Evolutionary conservation across 2,329 filamentous ascomycete genomes (phyloP).

Genomic region (Botrytis fragariae): DNA sequence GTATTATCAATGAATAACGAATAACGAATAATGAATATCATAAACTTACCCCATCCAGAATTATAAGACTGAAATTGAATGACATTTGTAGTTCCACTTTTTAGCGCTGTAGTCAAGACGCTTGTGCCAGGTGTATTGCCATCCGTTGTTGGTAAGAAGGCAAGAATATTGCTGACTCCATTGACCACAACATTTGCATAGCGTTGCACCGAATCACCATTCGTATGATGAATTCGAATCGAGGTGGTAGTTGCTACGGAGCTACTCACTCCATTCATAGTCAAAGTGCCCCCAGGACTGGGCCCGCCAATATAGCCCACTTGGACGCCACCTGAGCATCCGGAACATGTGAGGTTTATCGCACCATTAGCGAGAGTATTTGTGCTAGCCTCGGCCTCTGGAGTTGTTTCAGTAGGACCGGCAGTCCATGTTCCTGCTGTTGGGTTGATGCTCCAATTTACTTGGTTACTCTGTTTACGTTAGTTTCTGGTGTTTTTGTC

Average conservation of each 20-base stretch:
- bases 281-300: constrained; percentile 45
- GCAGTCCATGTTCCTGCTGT: constrained; percentile 45
- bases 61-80: constrained; percentile 46
- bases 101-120: constrained; percentile 48
- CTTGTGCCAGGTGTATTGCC: constrained; percentile 47
- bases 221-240: constrained; percentile 54
- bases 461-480: constrained; percentile 44
- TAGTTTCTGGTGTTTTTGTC: neutral
- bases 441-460: constrained; percentile 54
- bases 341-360: constrained; percentile 46
- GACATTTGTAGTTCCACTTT: constrained; percentile 47
- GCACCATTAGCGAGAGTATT: constrained; percentile 47
- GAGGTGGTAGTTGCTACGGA: constrained; percentile 48
- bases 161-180: constrained; percentile 48
- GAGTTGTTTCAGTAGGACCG: constrained; percentile 46
- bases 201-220: constrained; percentile 53
- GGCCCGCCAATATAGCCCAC: constrained; percentile 56
- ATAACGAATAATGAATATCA: neutral
- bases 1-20: neutral
- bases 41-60: constrained; percentile 42
- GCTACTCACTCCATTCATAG: constrained; percentile 48
- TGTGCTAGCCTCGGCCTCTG: constrained; percentile 51
- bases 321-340: constrained; percentile 49
- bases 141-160: constrained; percentile 52
- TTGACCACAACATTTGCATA: constrained; percentile 57